Evolutionary conservation across 176 grass and related monocot species (phyloP).

Genomic region (Zea mays): Zm-B73-REFERENCE-NAM-5.0 NC_050102.1:35628501-35629000

Average conservation of each 20-base stretch:
- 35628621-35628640: neutral
- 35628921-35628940: neutral
- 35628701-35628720: slow-evolving; percentile 8
- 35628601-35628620: neutral
- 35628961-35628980: neutral
- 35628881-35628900: neutral
- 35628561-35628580: neutral
- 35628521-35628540: neutral
- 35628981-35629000: neutral
- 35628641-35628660: neutral
- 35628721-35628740: neutral
- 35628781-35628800: too few relatives aligned
- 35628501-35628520: neutral
- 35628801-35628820: too few relatives aligned
- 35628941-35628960: neutral
- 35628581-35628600: neutral
- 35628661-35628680: neutral
- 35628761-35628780: neutral
- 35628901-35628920: neutral
- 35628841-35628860: neutral
- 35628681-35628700: neutral
- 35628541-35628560: neutral
- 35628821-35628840: too few relatives aligned
- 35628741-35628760: neutral
- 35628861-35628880: neutral